Conservation (phyloP, 306 rosid species). For the Coriaria nepalensis region DNA sequence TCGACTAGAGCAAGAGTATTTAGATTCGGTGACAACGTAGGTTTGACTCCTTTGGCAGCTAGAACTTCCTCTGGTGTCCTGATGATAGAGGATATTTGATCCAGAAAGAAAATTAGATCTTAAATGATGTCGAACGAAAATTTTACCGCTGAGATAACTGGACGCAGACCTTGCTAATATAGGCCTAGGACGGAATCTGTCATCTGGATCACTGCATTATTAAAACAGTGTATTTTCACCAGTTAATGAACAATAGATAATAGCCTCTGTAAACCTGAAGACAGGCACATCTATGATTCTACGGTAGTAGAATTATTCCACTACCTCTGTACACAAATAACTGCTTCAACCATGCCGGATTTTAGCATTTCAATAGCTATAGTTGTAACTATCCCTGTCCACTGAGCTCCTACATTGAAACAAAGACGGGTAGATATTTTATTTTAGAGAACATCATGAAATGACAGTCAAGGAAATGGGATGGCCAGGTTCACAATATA, state of each 20-base stretch:
- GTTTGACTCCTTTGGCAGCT: conserved; percentile 97
- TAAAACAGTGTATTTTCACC: too few species aligned
- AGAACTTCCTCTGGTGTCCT: conserved; percentile 95
- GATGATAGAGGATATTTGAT: conserved; percentile 2
- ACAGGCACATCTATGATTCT: too few species aligned
- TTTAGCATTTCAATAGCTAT: conserved; percentile 93
- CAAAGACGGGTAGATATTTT: too few species aligned
- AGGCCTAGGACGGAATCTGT: conserved; percentile 77
- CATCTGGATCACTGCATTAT: conserved; percentile 70
- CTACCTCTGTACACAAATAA: conserved; percentile 88
- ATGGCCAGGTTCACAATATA: too few species aligned
- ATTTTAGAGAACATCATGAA: too few species aligned
- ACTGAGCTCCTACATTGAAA: conserved; percentile 90
- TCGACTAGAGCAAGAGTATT: conserved; percentile 91
- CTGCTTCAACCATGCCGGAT: conserved; percentile 98
- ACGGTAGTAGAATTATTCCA: conserved; percentile 5
- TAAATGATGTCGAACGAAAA: conserved; percentile 1
- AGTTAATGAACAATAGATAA: conserved; percentile 9
- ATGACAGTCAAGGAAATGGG: too few species aligned
- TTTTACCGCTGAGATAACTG: conserved; percentile 2
- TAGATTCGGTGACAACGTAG: conserved; percentile 86
- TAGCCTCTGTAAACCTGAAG: conserved; percentile 6
- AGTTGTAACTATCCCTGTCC: conserved; percentile 97
- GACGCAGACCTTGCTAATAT: conserved; percentile 71
- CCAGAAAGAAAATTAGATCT: conserved; percentile 5